Evolutionary conservation across 352 stramenopile genomes (phyloP), one percentile per base, ranked within the genome.

Genomic region (Phytophthora chlamydospora): DNA sequence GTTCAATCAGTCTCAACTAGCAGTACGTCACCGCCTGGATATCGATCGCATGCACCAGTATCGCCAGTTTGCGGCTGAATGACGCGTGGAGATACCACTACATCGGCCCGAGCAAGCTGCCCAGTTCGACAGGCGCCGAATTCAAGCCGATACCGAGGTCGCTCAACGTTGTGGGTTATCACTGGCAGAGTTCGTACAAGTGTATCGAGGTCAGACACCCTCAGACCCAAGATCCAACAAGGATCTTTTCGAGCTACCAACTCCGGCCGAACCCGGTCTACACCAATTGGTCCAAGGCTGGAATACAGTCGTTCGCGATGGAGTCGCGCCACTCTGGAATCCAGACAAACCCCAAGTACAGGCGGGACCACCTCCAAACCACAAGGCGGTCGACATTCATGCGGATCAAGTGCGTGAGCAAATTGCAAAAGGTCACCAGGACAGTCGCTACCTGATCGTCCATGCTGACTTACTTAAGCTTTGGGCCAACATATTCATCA

Each of bases 361-460:
- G n/a, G 0, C 1, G 6, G n/a, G 1, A 0, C 36, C 36, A 6
- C 32, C 55, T 19, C 7, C 6, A 0, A 63, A 63, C 17, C 55
- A 63, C 32, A 43, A 42, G 1, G 29, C 36, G 4, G 21, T 42
- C 4, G 34, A 41, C 5, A 42, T 9, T 1, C 14, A 50, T 1
- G 29, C 32, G 1, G 0, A 35, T 1, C 40, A 59, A 47, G 48
- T 63, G 14, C 44, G 36, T 9, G 32, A 45, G 6, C 55, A 63
- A 12, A 31, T 56, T 3, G 5, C 3, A 6, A 54, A 62, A 19
- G 42, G 27, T 0, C 53, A 62, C 11, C 21, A 21, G 19, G 40
- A 58, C 1, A 39, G 50, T 2, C 31, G 39, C 6, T 58, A 60
- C 7, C 52, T 60, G 6, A 41, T 60, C 11, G 42, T 60, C 2